Base-by-base conservation (phyloP, 805 yeast species). In the Cyberlindnera subsufficiens region DNA sequence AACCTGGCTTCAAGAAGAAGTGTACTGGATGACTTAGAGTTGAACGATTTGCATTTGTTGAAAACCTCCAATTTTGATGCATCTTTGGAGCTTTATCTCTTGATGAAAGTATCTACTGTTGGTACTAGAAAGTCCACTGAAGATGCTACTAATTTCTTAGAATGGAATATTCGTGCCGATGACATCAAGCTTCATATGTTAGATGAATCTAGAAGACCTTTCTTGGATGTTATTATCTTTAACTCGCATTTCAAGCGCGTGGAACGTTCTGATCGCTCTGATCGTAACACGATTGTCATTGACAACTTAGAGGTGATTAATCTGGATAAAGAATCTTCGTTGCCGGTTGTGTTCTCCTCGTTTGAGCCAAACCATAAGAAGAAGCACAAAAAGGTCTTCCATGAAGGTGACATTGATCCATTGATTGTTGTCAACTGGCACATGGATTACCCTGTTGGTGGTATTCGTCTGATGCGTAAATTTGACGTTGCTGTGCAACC, bases 371-470 rank as follows among this genome's bases (percentile, higher is more conserved):
- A 31, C 15, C 20, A 32, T 4, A 47, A 36, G 37, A 38, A 20
- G 30, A 42, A 22, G 39, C 52, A 25, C 43, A 53, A 31, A 45
- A 50, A 46, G 44, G 35, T 43, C 10, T 32, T 38, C 15, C 44
- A 51, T 17, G 50, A 53, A n/a, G 49, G 42, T 1, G 54, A 59
- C 13, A 42, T 42, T 8, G 43, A 46, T 13, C 66, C 65, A 30
- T 60, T 77, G 46, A 59, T 82, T 7, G 61, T 63, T 6, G 61
- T 80, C 3, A 57, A 64, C 10, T 90, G 98, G 98, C 74, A 78
- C n/a, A 77, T 85, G 80, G 75, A 83, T 40, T 78, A 76, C 42
- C 88, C 95, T 0, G 83, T 91, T 43, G 98, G 96, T 29, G 98
- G 98, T 10, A 88, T 90, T 39, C 75, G 85, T n/a, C 80, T 90